Conservation (phyloP, 352 stramenopile genomes). For the Thalassiosira exigua region DNA sequence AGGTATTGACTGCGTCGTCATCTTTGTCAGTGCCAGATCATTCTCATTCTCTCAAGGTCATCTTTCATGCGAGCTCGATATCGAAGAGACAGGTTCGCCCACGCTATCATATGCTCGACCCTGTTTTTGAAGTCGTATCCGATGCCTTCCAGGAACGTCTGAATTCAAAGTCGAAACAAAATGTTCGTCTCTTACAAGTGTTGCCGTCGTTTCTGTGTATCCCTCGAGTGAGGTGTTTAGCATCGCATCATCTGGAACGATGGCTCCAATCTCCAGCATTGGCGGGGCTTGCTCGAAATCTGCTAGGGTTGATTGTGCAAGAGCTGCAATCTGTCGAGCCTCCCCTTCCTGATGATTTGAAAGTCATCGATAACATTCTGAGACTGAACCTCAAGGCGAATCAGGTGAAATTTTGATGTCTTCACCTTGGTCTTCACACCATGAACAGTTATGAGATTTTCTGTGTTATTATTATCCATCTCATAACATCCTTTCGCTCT, state of each 20-base stretch:
- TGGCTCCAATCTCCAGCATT: constrained; percentile 79
- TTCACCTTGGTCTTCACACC: neutral
- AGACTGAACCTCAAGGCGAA: constrained; percentile 78
- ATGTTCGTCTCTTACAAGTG: constrained; percentile 65
- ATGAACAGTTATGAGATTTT: too few species aligned
- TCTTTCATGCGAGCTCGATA: constrained; percentile 15
- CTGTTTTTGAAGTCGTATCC: constrained; percentile 53
- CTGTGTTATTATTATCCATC: too few species aligned
- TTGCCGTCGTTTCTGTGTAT: constrained; percentile 68
- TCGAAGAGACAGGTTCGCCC: constrained; percentile 47
- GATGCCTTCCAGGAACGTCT: constrained; percentile 61
- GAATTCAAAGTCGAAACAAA: constrained; percentile 78
- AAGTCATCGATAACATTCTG: constrained; percentile 71
- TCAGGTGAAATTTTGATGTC: constrained; percentile 28
- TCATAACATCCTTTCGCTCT: too few species aligned
- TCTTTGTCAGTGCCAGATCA: neutral
- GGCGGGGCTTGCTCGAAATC: constrained; percentile 60
- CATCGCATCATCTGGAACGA: constrained; percentile 67
- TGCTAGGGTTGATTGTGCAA: constrained; percentile 66
- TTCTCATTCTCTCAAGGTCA: neutral
- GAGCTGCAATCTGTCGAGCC: constrained; percentile 66
- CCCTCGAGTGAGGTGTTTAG: constrained; percentile 56
- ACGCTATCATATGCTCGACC: constrained; percentile 67
- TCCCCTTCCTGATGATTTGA: constrained; percentile 66
- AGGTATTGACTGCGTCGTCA: constrained; percentile 8